Percentiles rank a stretch among this genome's conserved stretches.
phyloP scores from a whole-genome alignment of 164 flowering plant species.

The Dillenia suffruticosa region DNA sequence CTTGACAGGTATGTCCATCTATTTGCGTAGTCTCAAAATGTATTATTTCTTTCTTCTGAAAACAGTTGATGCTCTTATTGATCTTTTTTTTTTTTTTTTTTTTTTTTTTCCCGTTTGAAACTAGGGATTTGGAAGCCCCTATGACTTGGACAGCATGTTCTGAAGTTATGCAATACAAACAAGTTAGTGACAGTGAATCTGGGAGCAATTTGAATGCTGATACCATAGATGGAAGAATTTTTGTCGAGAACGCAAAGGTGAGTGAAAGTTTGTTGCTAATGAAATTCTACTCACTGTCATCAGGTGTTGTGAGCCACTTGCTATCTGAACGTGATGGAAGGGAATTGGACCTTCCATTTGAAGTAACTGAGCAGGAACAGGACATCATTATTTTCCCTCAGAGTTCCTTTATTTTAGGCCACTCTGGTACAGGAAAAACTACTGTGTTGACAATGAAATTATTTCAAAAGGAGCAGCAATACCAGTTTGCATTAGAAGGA shows the following conservation, averaged over 20 bases:
- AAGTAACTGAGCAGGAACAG: slow-evolving; percentile 57
- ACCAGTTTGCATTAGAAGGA: slow-evolving; percentile 33
- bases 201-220: slow-evolving; percentile 8
- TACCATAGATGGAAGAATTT: slow-evolving; percentile 23
- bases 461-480: slow-evolving; percentile 41
- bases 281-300: slow-evolving; percentile 78
- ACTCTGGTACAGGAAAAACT: slow-evolving; percentile 92
- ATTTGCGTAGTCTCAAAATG: neutral
- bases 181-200: slow-evolving; percentile 7
- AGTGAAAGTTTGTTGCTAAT: slow-evolving; percentile 68
- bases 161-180: slow-evolving; percentile 35
- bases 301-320: slow-evolving; percentile 49
- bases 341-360: slow-evolving; percentile 82
- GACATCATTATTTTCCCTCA: slow-evolving; percentile 47
- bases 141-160: slow-evolving; percentile 36
- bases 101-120: too few relatives aligned
- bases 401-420: slow-evolving; percentile 67
- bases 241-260: slow-evolving; percentile 64
- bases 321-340: slow-evolving; percentile 51
- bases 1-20: slow-evolving; percentile 49
- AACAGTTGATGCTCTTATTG: neutral
- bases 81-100: neutral
- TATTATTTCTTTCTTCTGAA: neutral
- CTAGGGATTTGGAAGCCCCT: slow-evolving; percentile 64
- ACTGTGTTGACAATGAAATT: slow-evolving; percentile 75